phyloP scores from a whole-genome alignment of 495 filamentous ascomycete genomes.

The Corynascus novoguineensis region DNA sequence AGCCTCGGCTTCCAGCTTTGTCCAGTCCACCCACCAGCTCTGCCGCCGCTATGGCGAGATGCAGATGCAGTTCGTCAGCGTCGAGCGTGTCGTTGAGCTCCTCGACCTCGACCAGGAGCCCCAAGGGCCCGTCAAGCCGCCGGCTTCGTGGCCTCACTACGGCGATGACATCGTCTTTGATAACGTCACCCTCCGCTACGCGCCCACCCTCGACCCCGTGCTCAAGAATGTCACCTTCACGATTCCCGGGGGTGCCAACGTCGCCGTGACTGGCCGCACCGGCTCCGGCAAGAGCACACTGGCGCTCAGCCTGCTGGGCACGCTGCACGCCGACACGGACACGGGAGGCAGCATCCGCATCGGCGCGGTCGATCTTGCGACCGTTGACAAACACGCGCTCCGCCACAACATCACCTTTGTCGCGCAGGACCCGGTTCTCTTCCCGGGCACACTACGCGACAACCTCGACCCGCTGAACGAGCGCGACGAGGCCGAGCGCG shows the following conservation, averaged over 20 bases:
- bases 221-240: constrained; percentile 57
- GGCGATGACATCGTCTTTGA: constrained; percentile 68
- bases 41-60: constrained; percentile 73
- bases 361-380: constrained; percentile 47
- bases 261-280: constrained; percentile 58
- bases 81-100: constrained; percentile 75
- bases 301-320: constrained; percentile 50
- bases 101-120: constrained; percentile 69
- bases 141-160: constrained; percentile 68
- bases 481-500: constrained; percentile 43
- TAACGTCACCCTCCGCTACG: constrained; percentile 70
- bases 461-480: constrained; percentile 51
- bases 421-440: constrained; percentile 57
- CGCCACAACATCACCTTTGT: constrained; percentile 54
- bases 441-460: constrained; percentile 50
- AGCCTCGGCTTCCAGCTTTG: constrained; percentile 55
- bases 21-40: constrained; percentile 62
- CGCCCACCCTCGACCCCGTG: constrained; percentile 65
- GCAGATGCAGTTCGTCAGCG: constrained; percentile 86
- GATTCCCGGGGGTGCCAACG: constrained; percentile 68
- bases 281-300: constrained; percentile 61
- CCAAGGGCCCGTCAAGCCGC: constrained; percentile 57
- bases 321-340: constrained; percentile 40
- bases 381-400: constrained; percentile 49
- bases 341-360: constrained; percentile 50